phyloP scores from a whole-genome alignment of 805 yeast genomes.

The Zygosaccharomyces gambellarensis region DNA sequence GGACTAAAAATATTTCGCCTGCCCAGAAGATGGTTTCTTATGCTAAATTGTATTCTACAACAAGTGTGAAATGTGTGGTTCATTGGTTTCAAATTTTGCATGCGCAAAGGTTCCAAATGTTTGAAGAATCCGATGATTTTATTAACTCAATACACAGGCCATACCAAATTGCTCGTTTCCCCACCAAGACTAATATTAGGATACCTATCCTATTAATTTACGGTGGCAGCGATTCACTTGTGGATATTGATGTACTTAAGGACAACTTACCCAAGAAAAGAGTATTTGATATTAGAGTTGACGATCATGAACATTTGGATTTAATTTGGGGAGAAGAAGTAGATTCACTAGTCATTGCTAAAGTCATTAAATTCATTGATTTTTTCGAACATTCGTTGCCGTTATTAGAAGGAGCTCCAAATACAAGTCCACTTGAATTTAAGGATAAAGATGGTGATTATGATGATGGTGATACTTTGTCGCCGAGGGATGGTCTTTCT shows the following conservation, averaged over 20 bases:
- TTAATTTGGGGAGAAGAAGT: conserved; percentile 82
- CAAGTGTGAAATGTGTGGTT: conserved; percentile 88
- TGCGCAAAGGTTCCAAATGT: conserved; percentile 79
- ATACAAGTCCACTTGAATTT: not conserved
- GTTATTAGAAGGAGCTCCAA: conserved; percentile 1
- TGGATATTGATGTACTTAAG: conserved; percentile 76
- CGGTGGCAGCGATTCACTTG: conserved; percentile 76
- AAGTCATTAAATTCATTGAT: conserved; percentile 38
- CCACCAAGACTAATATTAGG: conserved; percentile 57
- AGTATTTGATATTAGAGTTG: conserved; percentile 53
- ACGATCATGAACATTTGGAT: conserved; percentile 83
- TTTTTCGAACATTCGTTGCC: conserved; percentile 23
- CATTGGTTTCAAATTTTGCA: conserved; percentile 93
- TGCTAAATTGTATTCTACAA: conserved; percentile 83
- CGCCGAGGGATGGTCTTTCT: conserved; percentile 1
- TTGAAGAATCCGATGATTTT: conserved; percentile 54
- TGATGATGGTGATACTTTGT: conserved; percentile 7
- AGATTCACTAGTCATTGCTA: conserved; percentile 41
- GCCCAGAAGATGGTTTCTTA: conserved; percentile 76
- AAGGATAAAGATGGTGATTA: conserved; percentile 3
- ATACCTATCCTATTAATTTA: conserved; percentile 75
- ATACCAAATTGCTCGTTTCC: conserved; percentile 39
- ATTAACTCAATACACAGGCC: conserved; percentile 37
- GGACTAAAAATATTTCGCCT: conserved; percentile 59
- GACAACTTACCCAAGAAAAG: conserved; percentile 54